Conservation (phyloP, 2,329 filamentous ascomycete species). For the Sporothrix dimorphospora region DNA sequence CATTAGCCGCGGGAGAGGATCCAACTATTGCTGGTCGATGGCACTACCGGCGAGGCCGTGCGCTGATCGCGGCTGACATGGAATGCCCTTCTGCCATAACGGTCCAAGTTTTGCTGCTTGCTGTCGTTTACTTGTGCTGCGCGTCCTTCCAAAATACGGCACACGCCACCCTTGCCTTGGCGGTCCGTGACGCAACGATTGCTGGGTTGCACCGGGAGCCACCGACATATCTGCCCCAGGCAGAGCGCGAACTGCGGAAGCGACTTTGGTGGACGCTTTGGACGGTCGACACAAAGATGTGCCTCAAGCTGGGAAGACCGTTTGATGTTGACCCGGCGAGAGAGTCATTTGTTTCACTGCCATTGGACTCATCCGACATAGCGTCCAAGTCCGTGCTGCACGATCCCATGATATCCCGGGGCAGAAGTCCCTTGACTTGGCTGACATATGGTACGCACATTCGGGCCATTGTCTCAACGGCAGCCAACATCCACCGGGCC, state of each 20-base stretch:
- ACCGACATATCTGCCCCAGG: slow-evolving; percentile 39
- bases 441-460: slow-evolving; percentile 44
- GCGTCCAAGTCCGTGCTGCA: slow-evolving; percentile 37
- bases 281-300: slow-evolving; percentile 51
- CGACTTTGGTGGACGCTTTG: slow-evolving; percentile 58
- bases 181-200: slow-evolving; percentile 51
- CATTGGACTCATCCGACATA: slow-evolving; percentile 39
- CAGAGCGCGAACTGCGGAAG: slow-evolving; percentile 49
- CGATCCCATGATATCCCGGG: not conserved
- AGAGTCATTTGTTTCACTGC: slow-evolving; percentile 44
- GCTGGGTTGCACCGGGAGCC: slow-evolving; percentile 55
- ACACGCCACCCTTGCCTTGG: slow-evolving; percentile 45
- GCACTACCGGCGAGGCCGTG: slow-evolving; percentile 53
- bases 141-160: slow-evolving; percentile 55
- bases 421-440: slow-evolving; percentile 39
- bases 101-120: slow-evolving; percentile 53
- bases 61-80: slow-evolving; percentile 48
- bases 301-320: slow-evolving; percentile 53
- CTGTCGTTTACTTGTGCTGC: slow-evolving; percentile 50
- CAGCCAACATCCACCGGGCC: slow-evolving; percentile 39
- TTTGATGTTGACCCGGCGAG: slow-evolving; percentile 42
- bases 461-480: slow-evolving; percentile 42
- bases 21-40: slow-evolving; percentile 49
- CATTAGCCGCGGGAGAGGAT: slow-evolving; percentile 37
- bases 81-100: slow-evolving; percentile 53